Base-by-base conservation (phyloP, 345 rosid species). In the Passiflora organensis region DNA sequence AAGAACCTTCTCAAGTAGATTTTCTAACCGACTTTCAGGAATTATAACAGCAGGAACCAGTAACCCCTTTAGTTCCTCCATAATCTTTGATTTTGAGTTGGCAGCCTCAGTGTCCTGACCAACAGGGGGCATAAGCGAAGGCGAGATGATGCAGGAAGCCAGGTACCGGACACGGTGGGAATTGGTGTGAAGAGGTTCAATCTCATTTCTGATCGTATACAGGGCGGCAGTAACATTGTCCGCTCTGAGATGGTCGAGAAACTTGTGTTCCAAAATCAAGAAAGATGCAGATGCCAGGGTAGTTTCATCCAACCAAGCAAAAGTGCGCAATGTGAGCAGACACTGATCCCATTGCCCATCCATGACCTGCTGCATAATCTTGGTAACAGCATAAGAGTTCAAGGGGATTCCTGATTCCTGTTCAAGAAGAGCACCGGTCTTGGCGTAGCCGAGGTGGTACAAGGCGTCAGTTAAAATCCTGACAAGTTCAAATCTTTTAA, bases 1-100 rank as follows among this genome's bases (percentile, higher is more conserved):
- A 68, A 83, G 86, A 21, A 84, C 89, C 77, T 83, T 81, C 51
- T 83, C 89, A 54, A 83, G 76, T 56, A 83, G 66, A 62, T 78
- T 82, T 66, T 83, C 86, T 67, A 83, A 72, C 74, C 89, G 74
- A 68, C 72, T 68, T 61, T 80, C 86, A 2, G 86, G 86, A 48
- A 80, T 52, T 77, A 80, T 65, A 43, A 83, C 55, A 0, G 77
- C 61, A 16, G 89, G 74, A 16, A 86, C 83, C 50, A 83, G 67
- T 60, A 83, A 64, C 47, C 72, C 72, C 65, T 80, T 80, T 48
- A 83, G 60, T 63, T 83, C 79, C 62, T 80, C 83, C 59, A 83
- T 63, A 32, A 80, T 65, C 59, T 76, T 67, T 36, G 69, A 34
- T 48, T 82, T 74, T 45, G 86, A 66, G 58, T 71, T 76, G 23